Base-by-base conservation (phyloP, 1,284 basidiomycete genomes). In the Lentinus polychrous region DNA sequence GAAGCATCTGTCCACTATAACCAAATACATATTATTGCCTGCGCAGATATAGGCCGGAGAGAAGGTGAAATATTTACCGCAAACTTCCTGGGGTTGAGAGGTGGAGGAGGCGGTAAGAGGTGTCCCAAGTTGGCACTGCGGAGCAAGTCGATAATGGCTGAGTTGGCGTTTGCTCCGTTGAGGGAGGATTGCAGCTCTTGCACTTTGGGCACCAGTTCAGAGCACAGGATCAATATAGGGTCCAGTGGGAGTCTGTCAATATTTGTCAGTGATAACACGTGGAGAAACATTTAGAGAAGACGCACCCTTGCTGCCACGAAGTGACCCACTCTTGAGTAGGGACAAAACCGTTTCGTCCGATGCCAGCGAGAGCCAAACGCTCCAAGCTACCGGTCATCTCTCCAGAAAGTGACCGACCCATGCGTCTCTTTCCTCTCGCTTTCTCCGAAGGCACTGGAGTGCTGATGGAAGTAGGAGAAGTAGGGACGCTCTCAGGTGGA, bases 241-340 rank as follows among this genome's bases (percentile, higher is more conserved):
- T 95, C 93, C 24, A 97, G 75, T 3, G 93, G 93, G 31, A 93
- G 70, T 8, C 88, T 91, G 52, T 44, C 41, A 15, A 39, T 38
- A n/a, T 8, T 11, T 20, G 22, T 18, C 14, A 12, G 4, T 3
- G 6, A 11, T 18, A 23, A 23, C 22, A 39, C 11, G 18, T 33
- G 18, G 38, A 2, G 34, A 45, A 51, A 18, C 12, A 43, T 2
- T 41, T 3, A 17, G 24, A 11, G 11, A 32, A 48, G 35, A 53
- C 75, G 59, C 56, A 87, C 88, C 89, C 89, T 73, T 88, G 83
- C 53, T 91, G 84, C 90, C 89, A 92, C 1, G 88, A 91, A 33
- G 85, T 79, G 4, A 91, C 91, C 92, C 94, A 97, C 78, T 91
- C 91, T 62, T 95, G 90, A 1, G 91, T 94, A 6, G 94, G 92